Evolutionary conservation across 2,329 filamentous ascomycete genomes (phyloP).

Genomic region (Claviceps sorghi): DNA sequence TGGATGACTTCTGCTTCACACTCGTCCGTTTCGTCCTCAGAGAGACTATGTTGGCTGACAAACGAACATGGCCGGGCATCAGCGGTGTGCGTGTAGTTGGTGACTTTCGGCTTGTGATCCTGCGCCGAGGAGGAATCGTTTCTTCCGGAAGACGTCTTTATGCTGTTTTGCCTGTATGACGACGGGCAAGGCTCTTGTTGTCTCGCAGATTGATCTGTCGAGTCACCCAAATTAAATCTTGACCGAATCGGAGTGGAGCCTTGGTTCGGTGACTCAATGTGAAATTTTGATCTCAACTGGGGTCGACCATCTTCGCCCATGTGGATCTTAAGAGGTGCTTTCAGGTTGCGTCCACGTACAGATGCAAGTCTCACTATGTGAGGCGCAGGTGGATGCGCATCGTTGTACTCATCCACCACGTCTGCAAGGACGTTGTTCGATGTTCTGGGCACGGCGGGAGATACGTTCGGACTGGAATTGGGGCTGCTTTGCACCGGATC

Average conservation of each 20-base stretch:
- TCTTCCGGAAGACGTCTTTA: not conserved
- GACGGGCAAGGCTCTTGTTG: not conserved
- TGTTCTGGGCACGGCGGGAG: slow-evolving; percentile 35
- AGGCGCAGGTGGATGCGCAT: not conserved
- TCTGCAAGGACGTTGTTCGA: slow-evolving; percentile 20
- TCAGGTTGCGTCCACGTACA: not conserved
- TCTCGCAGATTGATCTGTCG: not conserved
- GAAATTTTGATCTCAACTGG: slow-evolving; percentile 6
- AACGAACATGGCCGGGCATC: not conserved
- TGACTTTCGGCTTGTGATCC: not conserved
- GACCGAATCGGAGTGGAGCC: not conserved
- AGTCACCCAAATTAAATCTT: not conserved
- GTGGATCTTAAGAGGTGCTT: not conserved
- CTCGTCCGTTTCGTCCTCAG: slow-evolving; percentile 6
- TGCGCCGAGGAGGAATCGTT: not conserved
- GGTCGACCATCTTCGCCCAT: not conserved
- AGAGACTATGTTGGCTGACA: not conserved
- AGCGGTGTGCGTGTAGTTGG: not conserved
- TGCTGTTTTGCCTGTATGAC: not conserved
- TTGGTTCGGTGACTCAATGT: slow-evolving; percentile 2
- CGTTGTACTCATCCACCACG: not conserved
- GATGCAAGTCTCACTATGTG: slow-evolving; percentile 5
- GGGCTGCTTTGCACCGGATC: slow-evolving; percentile 15
- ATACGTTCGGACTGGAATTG: slow-evolving; percentile 38
- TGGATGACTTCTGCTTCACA: slow-evolving; percentile 23